Conservation (phyloP, 371 early-diverging fungal species). For the Gilbertella persicaria region DNA sequence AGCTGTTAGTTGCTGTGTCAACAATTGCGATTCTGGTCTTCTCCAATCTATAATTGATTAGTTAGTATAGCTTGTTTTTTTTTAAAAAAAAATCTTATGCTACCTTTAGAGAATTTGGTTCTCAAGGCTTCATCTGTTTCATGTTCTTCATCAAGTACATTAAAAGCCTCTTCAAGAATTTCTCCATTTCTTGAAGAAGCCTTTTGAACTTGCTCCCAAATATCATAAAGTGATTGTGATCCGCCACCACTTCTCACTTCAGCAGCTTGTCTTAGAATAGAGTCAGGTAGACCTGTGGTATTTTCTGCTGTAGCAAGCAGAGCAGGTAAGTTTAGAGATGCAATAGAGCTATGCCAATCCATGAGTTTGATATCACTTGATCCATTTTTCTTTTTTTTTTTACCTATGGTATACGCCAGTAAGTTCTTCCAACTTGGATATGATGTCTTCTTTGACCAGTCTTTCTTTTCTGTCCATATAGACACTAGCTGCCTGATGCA, state of each 20-base stretch:
- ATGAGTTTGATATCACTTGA: background rate
- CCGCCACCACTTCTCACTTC: conserved; percentile 80
- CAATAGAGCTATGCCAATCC: conserved; percentile 46
- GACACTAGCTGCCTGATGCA: conserved; percentile 86
- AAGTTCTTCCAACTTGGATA: conserved; percentile 63
- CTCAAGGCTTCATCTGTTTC: conserved; percentile 66
- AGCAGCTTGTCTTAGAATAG: conserved; percentile 65
- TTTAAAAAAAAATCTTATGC: background rate
- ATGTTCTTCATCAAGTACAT: conserved; percentile 74
- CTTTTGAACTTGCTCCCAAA: conserved; percentile 61
- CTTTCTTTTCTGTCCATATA: conserved; percentile 82
- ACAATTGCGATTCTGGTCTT: conserved; percentile 58
- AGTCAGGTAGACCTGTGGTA: conserved; percentile 72
- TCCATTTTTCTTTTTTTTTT: background rate
- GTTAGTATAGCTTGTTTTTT: too few species aligned
- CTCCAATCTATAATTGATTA: conserved; percentile 58
- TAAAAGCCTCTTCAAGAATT: conserved; percentile 68
- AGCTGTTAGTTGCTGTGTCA: conserved; percentile 65
- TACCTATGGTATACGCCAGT: conserved; percentile 53
- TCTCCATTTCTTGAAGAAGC: conserved; percentile 50
- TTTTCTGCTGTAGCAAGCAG: conserved; percentile 68
- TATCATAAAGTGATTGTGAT: conserved; percentile 54
- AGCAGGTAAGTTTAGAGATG: conserved; percentile 71
- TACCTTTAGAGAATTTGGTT: conserved; percentile 24
- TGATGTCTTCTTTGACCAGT: conserved; percentile 67